Conservation (phyloP, 1,139 yeast genomes). For the Geotrichum citri-aurantii region DNA sequence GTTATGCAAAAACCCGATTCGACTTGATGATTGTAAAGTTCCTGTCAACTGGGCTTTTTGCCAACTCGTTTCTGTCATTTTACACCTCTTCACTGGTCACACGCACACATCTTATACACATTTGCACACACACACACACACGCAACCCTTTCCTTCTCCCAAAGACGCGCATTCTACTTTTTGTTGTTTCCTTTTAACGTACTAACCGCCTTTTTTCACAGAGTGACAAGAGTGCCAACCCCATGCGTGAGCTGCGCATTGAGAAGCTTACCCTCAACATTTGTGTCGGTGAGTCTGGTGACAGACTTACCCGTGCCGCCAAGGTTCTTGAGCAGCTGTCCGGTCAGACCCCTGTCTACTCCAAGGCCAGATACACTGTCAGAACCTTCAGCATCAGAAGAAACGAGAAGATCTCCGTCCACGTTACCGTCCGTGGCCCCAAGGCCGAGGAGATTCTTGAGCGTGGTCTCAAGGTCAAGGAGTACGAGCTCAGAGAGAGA, state of each 20-base stretch:
- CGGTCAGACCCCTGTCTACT: slow-evolving; percentile 99
- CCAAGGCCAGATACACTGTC: slow-evolving; percentile 99
- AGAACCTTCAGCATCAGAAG: slow-evolving; percentile 99
- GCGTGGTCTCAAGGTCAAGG: slow-evolving; percentile 99
- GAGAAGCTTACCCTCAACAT: slow-evolving; percentile 99
- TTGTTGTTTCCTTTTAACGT: not conserved
- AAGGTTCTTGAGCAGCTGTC: slow-evolving; percentile 99
- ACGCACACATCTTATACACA: too few species aligned
- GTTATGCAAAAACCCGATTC: too few species aligned
- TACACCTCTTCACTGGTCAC: not conserved
- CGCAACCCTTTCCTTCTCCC: not conserved
- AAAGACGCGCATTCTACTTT: not conserved
- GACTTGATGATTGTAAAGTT: too few species aligned
- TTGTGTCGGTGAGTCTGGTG: slow-evolving; percentile 99
- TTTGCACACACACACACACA: not conserved
- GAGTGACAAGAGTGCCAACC: slow-evolving; percentile 47
- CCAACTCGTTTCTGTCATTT: not conserved
- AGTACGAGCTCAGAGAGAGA: slow-evolving; percentile 88
- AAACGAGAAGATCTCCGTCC: slow-evolving; percentile 99
- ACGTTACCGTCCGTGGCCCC: slow-evolving; percentile 99
- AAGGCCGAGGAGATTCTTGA: slow-evolving; percentile 99
- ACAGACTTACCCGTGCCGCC: slow-evolving; percentile 99
- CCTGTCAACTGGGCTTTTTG: not conserved
- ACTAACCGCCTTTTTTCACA: slow-evolving; percentile 12
- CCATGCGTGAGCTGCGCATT: slow-evolving; percentile 98